A percentile compares a stretch with the other conserved stretches of the same genome.
Conservation (phyloP, 2,329 filamentous ascomycete genomes). For the Aspergillus sp. region DNA sequence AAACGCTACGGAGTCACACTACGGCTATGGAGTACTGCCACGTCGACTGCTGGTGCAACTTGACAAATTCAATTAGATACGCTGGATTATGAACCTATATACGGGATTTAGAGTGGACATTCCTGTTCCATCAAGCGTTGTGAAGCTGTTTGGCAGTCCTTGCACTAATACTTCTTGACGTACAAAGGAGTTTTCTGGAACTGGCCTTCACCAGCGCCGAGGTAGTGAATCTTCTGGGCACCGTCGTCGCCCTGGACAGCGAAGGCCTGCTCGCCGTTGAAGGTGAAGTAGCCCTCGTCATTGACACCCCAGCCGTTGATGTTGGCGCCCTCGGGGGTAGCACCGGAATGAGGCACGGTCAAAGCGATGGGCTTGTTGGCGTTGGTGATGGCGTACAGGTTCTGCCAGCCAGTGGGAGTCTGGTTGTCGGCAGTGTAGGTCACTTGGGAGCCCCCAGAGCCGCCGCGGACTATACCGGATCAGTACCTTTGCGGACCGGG, state of each 20-base stretch:
- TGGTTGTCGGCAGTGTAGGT: constrained; percentile 17
- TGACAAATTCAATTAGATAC: too few relatives aligned
- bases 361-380: constrained; percentile 14
- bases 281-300: constrained; percentile 20
- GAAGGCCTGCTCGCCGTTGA: constrained; percentile 19
- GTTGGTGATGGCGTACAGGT: constrained; percentile 20
- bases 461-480: constrained; percentile 8
- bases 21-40: too few relatives aligned
- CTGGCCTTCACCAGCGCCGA: constrained; percentile 16
- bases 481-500: background rate
- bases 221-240: constrained; percentile 22
- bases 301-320: constrained; percentile 19
- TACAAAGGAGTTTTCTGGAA: constrained; percentile 8
- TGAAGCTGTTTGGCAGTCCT: constrained; percentile 9
- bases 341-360: constrained; percentile 23
- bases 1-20: background rate
- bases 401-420: constrained; percentile 23
- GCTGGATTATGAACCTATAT: too few relatives aligned
- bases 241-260: constrained; percentile 19
- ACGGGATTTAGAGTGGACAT: too few relatives aligned
- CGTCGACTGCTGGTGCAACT: too few relatives aligned
- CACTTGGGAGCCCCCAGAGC: constrained; percentile 12
- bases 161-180: constrained; percentile 21
- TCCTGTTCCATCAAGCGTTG: too few relatives aligned
- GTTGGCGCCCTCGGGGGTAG: constrained; percentile 17